Evolutionary conservation across 73 alveolate species (phyloP).

Genomic region (Paramecium sexaurelia): DNA sequence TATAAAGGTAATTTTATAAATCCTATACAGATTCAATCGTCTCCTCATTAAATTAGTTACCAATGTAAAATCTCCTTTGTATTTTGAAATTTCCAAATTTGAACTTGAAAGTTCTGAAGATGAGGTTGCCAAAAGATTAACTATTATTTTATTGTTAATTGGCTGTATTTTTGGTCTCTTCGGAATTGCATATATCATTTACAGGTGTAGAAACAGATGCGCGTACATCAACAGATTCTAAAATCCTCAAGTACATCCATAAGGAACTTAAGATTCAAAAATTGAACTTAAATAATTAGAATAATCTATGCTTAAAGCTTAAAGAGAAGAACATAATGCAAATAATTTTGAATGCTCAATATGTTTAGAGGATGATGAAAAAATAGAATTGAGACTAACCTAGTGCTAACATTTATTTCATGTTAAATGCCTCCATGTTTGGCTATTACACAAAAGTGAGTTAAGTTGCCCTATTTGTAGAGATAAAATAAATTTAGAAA

Average conservation of each 20-base stretch:
- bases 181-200: not conserved
- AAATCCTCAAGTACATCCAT: no score
- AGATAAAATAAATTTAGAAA: not conserved
- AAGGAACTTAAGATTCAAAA: no score
- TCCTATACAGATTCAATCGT: not conserved
- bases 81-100: no score
- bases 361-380: not conserved
- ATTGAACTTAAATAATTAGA: no score
- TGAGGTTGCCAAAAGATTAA: not conserved
- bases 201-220: not conserved
- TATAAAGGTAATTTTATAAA: not conserved
- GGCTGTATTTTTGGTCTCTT: not conserved
- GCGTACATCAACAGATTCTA: no score
- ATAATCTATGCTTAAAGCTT: not conserved
- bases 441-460: not conserved
- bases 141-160: not conserved
- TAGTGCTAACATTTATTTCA: not conserved
- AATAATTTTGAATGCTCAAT: not conserved
- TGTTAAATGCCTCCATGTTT: not conserved
- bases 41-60: not conserved
- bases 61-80: not conserved
- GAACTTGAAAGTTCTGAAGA: no score
- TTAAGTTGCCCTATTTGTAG: conserved; percentile 49
- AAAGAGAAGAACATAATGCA: not conserved
- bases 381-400: not conserved